Evolutionary conservation across 2,329 filamentous ascomycete species (phyloP).

Genomic region (Biscogniauxia marginata): DNA sequence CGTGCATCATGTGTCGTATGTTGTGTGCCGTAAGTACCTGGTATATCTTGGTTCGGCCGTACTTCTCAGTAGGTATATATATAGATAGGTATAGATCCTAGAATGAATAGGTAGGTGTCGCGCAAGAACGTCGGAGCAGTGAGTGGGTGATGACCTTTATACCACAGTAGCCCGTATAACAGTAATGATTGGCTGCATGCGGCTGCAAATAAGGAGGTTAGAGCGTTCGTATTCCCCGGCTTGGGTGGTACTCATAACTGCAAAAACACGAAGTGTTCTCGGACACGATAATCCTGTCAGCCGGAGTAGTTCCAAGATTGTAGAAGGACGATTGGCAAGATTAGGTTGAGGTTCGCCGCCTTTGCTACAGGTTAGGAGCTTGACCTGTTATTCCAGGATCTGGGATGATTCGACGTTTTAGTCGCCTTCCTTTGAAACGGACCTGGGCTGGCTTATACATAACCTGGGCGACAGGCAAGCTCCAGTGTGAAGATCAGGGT

Average conservation of each 20-base stretch:
- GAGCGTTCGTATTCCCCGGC: not conserved
- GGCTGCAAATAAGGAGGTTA: not conserved
- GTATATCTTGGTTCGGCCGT: too few relatives aligned
- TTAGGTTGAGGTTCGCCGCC: not conserved
- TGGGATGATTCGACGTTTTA: not conserved
- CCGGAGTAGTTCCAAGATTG: not conserved
- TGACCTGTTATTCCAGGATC: not conserved
- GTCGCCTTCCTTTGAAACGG: not conserved
- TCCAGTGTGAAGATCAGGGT: not conserved
- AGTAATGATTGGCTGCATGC: not conserved
- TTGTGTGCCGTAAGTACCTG: too few relatives aligned
- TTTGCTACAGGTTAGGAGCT: not conserved
- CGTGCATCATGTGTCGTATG: too few relatives aligned
- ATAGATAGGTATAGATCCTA: too few relatives aligned
- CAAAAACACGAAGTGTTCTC: not conserved
- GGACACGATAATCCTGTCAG: not conserved
- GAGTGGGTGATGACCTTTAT: too few relatives aligned
- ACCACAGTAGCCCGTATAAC: not conserved
- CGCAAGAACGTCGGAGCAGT: too few relatives aligned
- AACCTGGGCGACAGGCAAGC: not conserved
- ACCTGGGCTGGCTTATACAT: not conserved
- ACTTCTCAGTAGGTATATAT: too few relatives aligned
- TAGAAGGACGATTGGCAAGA: not conserved
- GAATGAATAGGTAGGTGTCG: too few relatives aligned
- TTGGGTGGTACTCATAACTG: not conserved